These are phyloP conservation scores for Dimocarpus longan DNA, from an alignment of 345 rosid species.

Conservation along the genomic window DNA sequence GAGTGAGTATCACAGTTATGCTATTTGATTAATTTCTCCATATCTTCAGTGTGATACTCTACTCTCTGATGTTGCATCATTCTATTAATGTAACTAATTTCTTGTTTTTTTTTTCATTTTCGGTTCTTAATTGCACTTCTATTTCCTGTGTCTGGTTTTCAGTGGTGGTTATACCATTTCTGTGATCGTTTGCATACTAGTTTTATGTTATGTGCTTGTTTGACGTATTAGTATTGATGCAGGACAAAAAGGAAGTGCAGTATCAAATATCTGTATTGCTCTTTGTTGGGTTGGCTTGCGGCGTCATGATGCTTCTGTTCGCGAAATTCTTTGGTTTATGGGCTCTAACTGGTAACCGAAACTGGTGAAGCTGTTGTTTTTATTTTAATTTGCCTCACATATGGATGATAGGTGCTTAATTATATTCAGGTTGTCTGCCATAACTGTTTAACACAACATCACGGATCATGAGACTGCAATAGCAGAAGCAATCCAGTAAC, in stretches of 20 bases:
- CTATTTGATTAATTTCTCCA: too few species aligned
- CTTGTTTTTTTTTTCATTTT: too few species aligned
- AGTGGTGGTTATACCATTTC: neutral
- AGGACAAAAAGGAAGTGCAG: slow-evolving; percentile 83
- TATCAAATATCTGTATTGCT: slow-evolving; percentile 90
- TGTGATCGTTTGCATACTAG: neutral
- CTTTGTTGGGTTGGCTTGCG: slow-evolving; percentile 72
- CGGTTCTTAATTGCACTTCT: too few species aligned
- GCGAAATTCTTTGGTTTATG: slow-evolving; percentile 70
- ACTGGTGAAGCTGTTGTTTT: slow-evolving; percentile 16
- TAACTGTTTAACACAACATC: neutral
- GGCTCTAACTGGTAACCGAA: slow-evolving; percentile 71
- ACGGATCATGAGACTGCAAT: slow-evolving; percentile 1
- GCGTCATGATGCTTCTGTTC: slow-evolving; percentile 66
- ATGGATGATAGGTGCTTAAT: neutral
- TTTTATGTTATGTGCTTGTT: slow-evolving; percentile 5
- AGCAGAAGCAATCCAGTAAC: neutral
- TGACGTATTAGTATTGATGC: slow-evolving; percentile 28
- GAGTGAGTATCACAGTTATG: neutral
- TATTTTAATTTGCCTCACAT: neutral
- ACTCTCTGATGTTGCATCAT: too few species aligned
- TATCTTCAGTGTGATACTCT: too few species aligned
- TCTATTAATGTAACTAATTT: too few species aligned
- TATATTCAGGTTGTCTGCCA: too few species aligned
- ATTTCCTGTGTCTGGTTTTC: neutral